phyloP scores from a whole-genome alignment of 1,284 basidiomycete species.

The Irpex lacteus region DNA sequence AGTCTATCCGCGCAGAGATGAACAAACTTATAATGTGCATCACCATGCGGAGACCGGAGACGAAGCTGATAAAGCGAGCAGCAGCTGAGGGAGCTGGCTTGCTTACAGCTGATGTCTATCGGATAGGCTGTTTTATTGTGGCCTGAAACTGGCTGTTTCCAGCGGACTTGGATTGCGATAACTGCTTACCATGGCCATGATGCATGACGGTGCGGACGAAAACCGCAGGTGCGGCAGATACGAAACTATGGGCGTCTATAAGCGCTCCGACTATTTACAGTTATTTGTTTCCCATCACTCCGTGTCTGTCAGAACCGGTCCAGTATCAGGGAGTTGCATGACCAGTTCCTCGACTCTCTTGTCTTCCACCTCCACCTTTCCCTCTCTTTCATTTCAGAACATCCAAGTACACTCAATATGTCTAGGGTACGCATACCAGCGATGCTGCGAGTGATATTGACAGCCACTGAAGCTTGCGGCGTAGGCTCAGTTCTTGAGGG shows the following conservation, averaged over 20 bases:
- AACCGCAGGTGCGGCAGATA: not conserved
- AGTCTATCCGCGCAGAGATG: no score
- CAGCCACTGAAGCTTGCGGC: slow-evolving; percentile 1
- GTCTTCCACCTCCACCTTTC: slow-evolving; percentile 10
- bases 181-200: no score
- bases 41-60: no score
- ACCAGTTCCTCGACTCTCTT: slow-evolving; percentile 12
- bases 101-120: no score
- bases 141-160: no score
- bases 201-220: no score
- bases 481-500: slow-evolving; percentile 86
- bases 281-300: slow-evolving; percentile 12
- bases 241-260: not conserved
- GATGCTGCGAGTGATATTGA: not conserved
- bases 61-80: no score
- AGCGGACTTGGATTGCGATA: no score
- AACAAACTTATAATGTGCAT: no score
- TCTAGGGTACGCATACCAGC: slow-evolving; percentile 10
- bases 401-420: slow-evolving; percentile 10
- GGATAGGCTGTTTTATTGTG: no score
- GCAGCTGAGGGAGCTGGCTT: no score
- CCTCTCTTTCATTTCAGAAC: slow-evolving; percentile 7
- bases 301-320: slow-evolving; percentile 15
- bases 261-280: slow-evolving; percentile 8
- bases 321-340: slow-evolving; percentile 10